A percentile compares a stretch with the other conserved stretches of the same genome.
Conservation (phyloP, 2,329 filamentous ascomycete species). For the Talaromyces marneffei region DNA sequence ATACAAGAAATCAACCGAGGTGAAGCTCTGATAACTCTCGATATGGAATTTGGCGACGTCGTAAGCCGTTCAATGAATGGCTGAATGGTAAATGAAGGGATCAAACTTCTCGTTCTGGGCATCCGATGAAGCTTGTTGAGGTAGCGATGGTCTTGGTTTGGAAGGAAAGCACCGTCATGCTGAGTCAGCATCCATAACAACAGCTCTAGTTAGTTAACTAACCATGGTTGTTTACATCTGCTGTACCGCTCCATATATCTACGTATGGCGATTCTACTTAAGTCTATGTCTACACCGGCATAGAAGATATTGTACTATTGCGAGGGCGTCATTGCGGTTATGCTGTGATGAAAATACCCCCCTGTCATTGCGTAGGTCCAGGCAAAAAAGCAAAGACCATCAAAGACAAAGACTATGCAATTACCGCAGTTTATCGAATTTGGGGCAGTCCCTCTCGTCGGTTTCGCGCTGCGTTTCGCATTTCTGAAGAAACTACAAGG, state of each 20-base stretch:
- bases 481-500: neutral
- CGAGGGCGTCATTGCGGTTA: neutral
- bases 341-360: neutral
- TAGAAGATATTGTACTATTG: no score
- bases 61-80: neutral
- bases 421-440: no score
- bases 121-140: conserved; percentile 6
- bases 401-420: neutral
- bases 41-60: neutral
- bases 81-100: neutral
- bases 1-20: neutral
- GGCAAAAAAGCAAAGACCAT: neutral
- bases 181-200: conserved; percentile 14
- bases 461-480: neutral
- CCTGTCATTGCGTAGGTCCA: neutral
- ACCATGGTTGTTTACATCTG: neutral
- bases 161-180: conserved; percentile 11
- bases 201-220: neutral
- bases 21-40: neutral
- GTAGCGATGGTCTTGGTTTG: neutral
- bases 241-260: neutral
- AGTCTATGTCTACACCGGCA: neutral
- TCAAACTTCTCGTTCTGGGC: neutral
- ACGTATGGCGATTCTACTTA: neutral
- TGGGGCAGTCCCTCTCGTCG: no score